Evolutionary conservation across 2,329 filamentous ascomycete genomes (phyloP), one percentile per base, ranked within the genome.

Genomic region (Talaromyces sp.): DNA sequence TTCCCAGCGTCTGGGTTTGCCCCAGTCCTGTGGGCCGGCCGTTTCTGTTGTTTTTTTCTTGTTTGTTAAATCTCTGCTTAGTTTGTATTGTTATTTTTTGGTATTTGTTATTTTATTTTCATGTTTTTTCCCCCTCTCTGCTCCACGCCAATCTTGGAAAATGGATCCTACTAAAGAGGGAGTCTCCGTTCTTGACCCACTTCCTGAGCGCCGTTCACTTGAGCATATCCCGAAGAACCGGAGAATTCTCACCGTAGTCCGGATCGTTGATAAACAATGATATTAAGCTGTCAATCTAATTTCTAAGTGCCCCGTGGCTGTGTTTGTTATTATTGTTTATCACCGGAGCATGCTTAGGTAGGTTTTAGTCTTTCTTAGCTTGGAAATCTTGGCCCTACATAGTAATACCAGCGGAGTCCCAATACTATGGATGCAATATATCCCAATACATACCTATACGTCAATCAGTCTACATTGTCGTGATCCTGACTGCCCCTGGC

Each of bases 181-280:
- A 43, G 33, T 51, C n/a, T 52, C 45, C 47, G 54, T 45, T 42
- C 41, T 43, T 16, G 52, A 55, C 54, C 57, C 56, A 61, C 60
- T 50, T 32, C n/a, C 8, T 33, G 30, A 24, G 33, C 44, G 32
- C 40, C 47, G 46, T 48, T 49, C 36, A 19, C 20, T 43, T 43
- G 20, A 36, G 51, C 55, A 60, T 62, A 63, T 60, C 56, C 60
- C 60, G 60, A 57, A 22, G 6, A 16, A 32, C 44, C 58, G 54
- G 56, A 49, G 57, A 59, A 55, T 43, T 54, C 22, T 48, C 47
- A 47, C 43, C 32, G 22, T 24, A 20, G 22, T 40, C 33, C 50
- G 27, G 20, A 37, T 27, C 24, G 24, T 35, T 14, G 10, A n/a
- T 44, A 46, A 46, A 46, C 30, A 46, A 46, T 22, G 43, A 35